Percentiles rank a stretch among this genome's conserved stretches.
Evolutionary conservation across 352 stramenopile genomes (phyloP).

Genomic region (Phytophthora sp.): DNA sequence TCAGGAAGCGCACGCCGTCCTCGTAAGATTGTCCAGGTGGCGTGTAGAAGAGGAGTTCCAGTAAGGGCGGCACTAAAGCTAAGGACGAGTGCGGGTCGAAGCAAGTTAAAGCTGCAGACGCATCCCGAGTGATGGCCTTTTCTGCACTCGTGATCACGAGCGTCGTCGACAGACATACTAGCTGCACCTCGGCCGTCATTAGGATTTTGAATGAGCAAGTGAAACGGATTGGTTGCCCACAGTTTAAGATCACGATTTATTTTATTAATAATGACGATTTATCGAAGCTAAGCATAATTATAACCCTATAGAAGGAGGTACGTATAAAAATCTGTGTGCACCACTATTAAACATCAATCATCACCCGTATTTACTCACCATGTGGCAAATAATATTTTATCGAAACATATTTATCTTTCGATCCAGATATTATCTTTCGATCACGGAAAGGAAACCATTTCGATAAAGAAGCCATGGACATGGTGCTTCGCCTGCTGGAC

Average conservation of each 20-base stretch:
- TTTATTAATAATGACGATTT: too few species aligned
- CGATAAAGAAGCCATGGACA: constrained; percentile 24
- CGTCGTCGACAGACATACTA: constrained; percentile 58
- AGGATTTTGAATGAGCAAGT: neutral
- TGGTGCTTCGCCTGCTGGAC: constrained; percentile 20
- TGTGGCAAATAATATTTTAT: neutral
- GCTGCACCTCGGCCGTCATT: constrained; percentile 46
- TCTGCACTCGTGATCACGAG: constrained; percentile 65
- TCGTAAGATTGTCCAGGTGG: neutral
- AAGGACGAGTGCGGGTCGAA: constrained; percentile 19
- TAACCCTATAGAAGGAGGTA: neutral
- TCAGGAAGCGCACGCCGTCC: constrained; percentile 49
- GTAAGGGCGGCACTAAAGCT: constrained; percentile 48
- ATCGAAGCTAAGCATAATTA: too few species aligned
- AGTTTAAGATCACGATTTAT: neutral
- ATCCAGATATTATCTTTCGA: too few species aligned
- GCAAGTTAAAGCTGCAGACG: neutral
- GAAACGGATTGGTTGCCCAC: neutral
- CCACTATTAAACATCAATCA: neutral
- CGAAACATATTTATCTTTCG: too few species aligned
- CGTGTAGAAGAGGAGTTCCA: constrained; percentile 66
- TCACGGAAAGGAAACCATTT: constrained; percentile 2
- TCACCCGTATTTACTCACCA: constrained; percentile 1
- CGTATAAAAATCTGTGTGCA: neutral
- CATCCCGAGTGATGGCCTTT: constrained; percentile 10